Conservation (phyloP, 805 yeast genomes). For the Zygotorulaspora chibaensis region DNA sequence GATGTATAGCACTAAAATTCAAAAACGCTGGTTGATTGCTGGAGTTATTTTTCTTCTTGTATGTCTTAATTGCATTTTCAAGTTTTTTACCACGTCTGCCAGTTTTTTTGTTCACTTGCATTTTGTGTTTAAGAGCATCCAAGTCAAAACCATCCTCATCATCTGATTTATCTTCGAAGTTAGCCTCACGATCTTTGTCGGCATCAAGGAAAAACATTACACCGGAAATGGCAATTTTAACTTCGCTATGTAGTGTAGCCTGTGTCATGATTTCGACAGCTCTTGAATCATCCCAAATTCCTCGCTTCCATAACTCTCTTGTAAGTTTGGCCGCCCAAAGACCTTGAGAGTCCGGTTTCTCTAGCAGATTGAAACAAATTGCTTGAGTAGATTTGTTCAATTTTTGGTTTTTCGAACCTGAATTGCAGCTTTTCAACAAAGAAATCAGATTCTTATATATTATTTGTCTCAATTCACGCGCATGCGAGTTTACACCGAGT, state of each 20-base stretch:
- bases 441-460: slow-evolving; percentile 76
- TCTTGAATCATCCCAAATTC: slow-evolving; percentile 96
- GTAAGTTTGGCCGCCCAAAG: slow-evolving; percentile 95
- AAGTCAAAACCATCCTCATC: slow-evolving; percentile 73
- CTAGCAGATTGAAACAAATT: slow-evolving; percentile 77
- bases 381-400: slow-evolving; percentile 90
- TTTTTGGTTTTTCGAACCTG: slow-evolving; percentile 86
- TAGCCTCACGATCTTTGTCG: slow-evolving; percentile 73
- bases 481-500: slow-evolving; percentile 52
- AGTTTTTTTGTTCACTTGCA: slow-evolving; percentile 78
- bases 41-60: slow-evolving; percentile 58
- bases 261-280: slow-evolving; percentile 98
- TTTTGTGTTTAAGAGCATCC: slow-evolving; percentile 68
- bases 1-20: slow-evolving; percentile 91
- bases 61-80: slow-evolving; percentile 63
- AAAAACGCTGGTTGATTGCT: slow-evolving; percentile 51
- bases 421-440: slow-evolving; percentile 74
- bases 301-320: slow-evolving; percentile 94
- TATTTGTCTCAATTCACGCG: slow-evolving; percentile 77
- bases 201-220: slow-evolving; percentile 90
- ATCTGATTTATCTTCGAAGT: slow-evolving; percentile 63
- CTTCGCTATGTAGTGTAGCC: slow-evolving; percentile 84
- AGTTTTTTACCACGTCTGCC: slow-evolving; percentile 76
- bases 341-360: slow-evolving; percentile 75
- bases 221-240: slow-evolving; percentile 84